Evolutionary conservation across 495 filamentous ascomycete species (phyloP).

Genomic region (Trichoderma erinaceum): DNA sequence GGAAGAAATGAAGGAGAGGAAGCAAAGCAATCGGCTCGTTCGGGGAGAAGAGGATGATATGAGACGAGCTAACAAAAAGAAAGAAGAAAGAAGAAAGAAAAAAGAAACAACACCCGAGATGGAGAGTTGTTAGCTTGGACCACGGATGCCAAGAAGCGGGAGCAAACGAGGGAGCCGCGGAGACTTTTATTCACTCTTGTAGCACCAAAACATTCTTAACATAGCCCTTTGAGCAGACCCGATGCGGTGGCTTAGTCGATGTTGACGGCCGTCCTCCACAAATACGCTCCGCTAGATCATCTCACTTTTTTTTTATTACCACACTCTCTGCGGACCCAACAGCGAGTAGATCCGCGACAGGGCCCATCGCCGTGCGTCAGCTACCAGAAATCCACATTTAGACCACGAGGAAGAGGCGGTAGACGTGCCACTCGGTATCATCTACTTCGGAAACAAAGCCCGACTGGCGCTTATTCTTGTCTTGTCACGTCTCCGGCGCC

Average conservation of each 20-base stretch:
- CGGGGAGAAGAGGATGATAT: not conserved
- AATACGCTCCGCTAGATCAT: slow-evolving; percentile 1
- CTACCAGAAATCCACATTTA: not conserved
- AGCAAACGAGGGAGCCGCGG: slow-evolving; percentile 1
- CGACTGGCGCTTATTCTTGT: no score
- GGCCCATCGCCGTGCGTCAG: not conserved
- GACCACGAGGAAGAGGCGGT: not conserved
- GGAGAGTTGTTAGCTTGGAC: not conserved
- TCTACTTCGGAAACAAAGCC: no score
- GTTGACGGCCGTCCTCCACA: not conserved
- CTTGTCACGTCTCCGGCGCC: not conserved
- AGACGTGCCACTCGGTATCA: not conserved
- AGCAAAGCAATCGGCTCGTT: not conserved
- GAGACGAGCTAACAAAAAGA: not conserved
- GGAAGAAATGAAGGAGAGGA: not conserved
- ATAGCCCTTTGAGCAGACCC: not conserved
- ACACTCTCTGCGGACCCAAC: not conserved
- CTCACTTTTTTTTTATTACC: not conserved
- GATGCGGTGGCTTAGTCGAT: slow-evolving; percentile 12
- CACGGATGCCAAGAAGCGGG: not conserved
- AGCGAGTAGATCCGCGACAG: not conserved
- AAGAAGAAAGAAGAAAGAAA: not conserved
- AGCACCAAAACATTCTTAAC: not conserved
- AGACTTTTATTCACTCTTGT: slow-evolving; percentile 1
- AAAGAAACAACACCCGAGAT: not conserved